Evolutionary conservation across 768 basidiomycete species (phyloP), one percentile per base, ranked within the genome.

Genomic region (Mycena pura): DNA sequence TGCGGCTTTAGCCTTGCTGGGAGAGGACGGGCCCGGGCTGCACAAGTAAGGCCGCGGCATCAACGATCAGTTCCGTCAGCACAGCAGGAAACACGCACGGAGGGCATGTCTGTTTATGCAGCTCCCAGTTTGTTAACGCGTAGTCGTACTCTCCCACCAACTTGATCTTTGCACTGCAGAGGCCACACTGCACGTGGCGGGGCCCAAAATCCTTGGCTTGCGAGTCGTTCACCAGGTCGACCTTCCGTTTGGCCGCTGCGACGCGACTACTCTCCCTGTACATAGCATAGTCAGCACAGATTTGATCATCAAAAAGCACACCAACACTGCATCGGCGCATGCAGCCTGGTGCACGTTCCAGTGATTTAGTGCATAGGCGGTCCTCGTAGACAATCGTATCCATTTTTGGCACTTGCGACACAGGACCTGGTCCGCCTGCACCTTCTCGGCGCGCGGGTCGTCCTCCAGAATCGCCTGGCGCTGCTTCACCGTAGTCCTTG

Each of bases 321-420:
- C 76, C 38, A 73, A 85, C 82, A 76, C 68, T 5, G 73, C 72
- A 57, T 78, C 77, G 28, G 73, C 70, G 69, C 90, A 90, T 17
- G 73, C 74, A 27, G 69, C 66, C 56, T 79, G 77, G 66, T 91
- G 91, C 8, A 49, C 48, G 13, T 75, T 77, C 90, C 90, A 92
- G 61, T 86, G 84, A 32, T 59, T 39, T 41, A 81, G 58, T 27
- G 69, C 66, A 70, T 89, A 91, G 2, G 73, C 67, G 7, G 69
- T 66, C 1, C 70, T 67, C 25, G 65, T 77, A 21, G 82, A 77
- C 25, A 91, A 76, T 46, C 74, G 79, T 57, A 92, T 78, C 88
- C 89, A 90, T 60, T 80, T 85, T 53, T 83, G 74, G 69, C 91
- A 92, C 34, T 76, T 78, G 63, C 80, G 81, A 70, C 91, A 92